Evolutionary conservation across 192 early-diverging fungal species (phyloP).

Genomic region (Allomyces macrogynus): DNA sequence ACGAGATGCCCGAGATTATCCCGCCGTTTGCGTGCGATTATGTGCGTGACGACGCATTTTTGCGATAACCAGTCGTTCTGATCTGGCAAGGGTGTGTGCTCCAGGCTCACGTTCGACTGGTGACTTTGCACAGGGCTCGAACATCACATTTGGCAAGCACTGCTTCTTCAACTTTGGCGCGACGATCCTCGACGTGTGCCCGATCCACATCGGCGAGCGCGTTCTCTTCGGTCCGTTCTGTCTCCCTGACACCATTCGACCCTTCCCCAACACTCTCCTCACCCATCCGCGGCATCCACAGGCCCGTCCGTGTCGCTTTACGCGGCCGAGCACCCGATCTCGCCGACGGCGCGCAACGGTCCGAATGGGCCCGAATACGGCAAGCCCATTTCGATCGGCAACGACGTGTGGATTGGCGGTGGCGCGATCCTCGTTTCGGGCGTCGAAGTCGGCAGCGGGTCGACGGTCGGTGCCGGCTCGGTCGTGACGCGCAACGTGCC

Average conservation of each 20-base stretch:
- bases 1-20: conserved; percentile 33
- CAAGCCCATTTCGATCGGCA: conserved; percentile 39
- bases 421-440: conserved; percentile 58
- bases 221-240: conserved; percentile 32
- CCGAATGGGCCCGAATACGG: not conserved
- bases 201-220: conserved; percentile 52
- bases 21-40: conserved; percentile 57
- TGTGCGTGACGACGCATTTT: conserved; percentile 16
- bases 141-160: conserved; percentile 48
- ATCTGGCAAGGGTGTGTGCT: too few relatives aligned
- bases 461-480: conserved; percentile 52
- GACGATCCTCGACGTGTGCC: conserved; percentile 49
- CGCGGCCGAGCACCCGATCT: conserved; percentile 3
- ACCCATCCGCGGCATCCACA: conserved; percentile 23
- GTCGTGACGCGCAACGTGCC: conserved; percentile 81
- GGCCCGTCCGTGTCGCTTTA: conserved; percentile 1
- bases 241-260: conserved; percentile 52
- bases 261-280: conserved; percentile 48
- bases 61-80: conserved; percentile 2
- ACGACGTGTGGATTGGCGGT: conserved; percentile 78
- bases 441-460: conserved; percentile 66
- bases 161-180: conserved; percentile 64
- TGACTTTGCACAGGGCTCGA: conserved; percentile 14
- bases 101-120: too few relatives aligned
- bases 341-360: conserved; percentile 6